A percentile compares a stretch with the other conserved stretches of the same genome.
phyloP scores from a whole-genome alignment of 805 yeast genomes.

The Yamadazyma ubonensis region DNA sequence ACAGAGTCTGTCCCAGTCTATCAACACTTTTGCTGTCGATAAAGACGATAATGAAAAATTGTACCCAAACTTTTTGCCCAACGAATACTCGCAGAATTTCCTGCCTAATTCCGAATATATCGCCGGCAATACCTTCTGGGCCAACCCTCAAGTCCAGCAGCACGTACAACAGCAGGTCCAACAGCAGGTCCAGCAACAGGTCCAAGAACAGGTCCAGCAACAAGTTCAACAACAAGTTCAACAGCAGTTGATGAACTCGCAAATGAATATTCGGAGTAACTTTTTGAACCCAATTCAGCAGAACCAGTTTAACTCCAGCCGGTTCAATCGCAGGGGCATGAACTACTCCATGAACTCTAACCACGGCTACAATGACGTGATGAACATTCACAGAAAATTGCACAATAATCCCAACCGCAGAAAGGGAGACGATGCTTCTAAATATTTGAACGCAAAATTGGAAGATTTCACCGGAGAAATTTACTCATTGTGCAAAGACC shows the following conservation, averaged over 20 bases:
- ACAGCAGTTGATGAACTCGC: conserved; percentile 9
- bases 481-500: conserved; percentile 84
- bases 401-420: conserved; percentile 29
- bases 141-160: conserved; percentile 12
- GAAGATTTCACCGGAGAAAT: conserved; percentile 72
- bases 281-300: conserved; percentile 13
- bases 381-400: conserved; percentile 46
- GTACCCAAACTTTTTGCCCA: too few relatives aligned
- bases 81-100: too few relatives aligned
- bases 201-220: conserved; percentile 13
- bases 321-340: conserved; percentile 11
- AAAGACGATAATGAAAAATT: too few relatives aligned
- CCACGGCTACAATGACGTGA: conserved; percentile 18
- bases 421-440: conserved; percentile 66
- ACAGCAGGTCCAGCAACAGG: conserved; percentile 16
- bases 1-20: too few relatives aligned
- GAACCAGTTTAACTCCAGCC: conserved; percentile 9
- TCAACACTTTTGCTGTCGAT: conserved; percentile 2
- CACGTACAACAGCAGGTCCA: conserved; percentile 15
- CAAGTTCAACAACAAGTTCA: conserved; percentile 16
- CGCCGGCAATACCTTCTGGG: conserved; percentile 9
- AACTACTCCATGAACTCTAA: conserved; percentile 2
- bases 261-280: conserved; percentile 11
- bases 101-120: conserved; percentile 3
- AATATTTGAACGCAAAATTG: conserved; percentile 63